A percentile compares a stretch with the other conserved stretches of the same genome.
phyloP scores from a whole-genome alignment of 768 basidiomycete genomes.

The Suillus paluster region DNA sequence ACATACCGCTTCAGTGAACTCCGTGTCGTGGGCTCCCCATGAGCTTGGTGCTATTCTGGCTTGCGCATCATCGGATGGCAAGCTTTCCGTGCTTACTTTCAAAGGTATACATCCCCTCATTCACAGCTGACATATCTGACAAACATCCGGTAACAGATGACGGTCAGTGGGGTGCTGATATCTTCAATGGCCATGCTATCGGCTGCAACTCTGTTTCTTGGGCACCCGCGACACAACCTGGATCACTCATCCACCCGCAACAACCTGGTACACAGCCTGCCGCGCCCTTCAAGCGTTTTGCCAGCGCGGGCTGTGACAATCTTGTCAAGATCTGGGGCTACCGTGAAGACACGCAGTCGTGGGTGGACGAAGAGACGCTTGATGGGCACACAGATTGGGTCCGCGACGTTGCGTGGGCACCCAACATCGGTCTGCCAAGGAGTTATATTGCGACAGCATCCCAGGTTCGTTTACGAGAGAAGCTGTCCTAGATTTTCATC shows the following conservation, averaged over 20 bases:
- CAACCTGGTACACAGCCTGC: constrained; percentile 41
- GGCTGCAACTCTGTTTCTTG: constrained; percentile 98
- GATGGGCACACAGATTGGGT: constrained; percentile 98
- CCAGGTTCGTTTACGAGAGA: constrained; percentile 52
- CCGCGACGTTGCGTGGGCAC: constrained; percentile 98
- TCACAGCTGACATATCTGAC: not conserved
- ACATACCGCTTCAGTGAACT: constrained; percentile 96
- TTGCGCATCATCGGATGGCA: constrained; percentile 96
- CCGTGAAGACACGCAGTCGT: constrained; percentile 84
- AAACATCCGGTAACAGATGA: constrained; percentile 62
- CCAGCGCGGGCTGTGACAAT: constrained; percentile 95
- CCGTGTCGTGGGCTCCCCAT: constrained; percentile 98
- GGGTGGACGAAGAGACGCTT: constrained; percentile 89
- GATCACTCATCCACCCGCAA: constrained; percentile 79
- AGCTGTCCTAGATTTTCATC: not conserved
- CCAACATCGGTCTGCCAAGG: constrained; percentile 92
- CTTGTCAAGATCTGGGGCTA: constrained; percentile 94
- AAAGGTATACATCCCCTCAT: constrained; percentile 68
- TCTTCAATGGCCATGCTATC: constrained; percentile 94
- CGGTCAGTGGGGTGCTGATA: constrained; percentile 93
- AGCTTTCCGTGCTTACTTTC: constrained; percentile 94
- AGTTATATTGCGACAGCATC: constrained; percentile 96
- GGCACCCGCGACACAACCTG: constrained; percentile 90
- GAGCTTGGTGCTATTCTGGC: constrained; percentile 96
- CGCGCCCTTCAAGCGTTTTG: constrained; percentile 87